Evolutionary conservation across 306 rosid species (phyloP), one percentile per base, ranked within the genome.

Genomic region (Gastrolobium bilobum): DNA sequence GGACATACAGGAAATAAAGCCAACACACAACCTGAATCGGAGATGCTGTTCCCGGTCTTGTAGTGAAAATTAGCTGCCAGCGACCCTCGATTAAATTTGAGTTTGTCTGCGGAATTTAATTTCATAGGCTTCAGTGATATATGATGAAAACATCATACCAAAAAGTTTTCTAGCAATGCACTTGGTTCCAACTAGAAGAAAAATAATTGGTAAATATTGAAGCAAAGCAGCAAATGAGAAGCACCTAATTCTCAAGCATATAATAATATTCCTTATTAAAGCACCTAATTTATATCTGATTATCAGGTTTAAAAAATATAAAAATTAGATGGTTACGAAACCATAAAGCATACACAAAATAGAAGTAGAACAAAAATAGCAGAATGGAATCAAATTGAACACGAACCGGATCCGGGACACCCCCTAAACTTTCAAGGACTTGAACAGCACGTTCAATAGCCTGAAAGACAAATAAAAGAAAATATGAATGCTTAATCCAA

Each of bases 21-120:
- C 59, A 37, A 79, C 9, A 26, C 3, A 2, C 38, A 70, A 92
- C 97, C 90, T 94, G 98, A 84, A 94, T 94, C 1, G 91, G 94
- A 20, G 98, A 94, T 20, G 98, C 97, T 26, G 98, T 87, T 77
- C 93, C 94, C 4, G 98, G 98, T 82, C 97, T 89, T 7, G 98
- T 94, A 29, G 98, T 94, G 84, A 94, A 94, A 79, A 94, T 86
- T 68, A 94, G 81, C 79, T 94, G 97, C 97, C 98, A 94, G 2
- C 92, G 91, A 74, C 97, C 98, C 84, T 94, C 97, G 58, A 94
- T 89, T 13, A 92, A 84, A 75, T 72, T 74, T 30, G 98, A 94
- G 77, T 65, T 87, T 10, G 97, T 92, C 98, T 94, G 94, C 84
- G 84, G 31, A 78, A 53, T 40, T 54, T 10, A 74, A 66, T 48